Percentiles rank a stretch among this genome's conserved stretches.
Evolutionary conservation across 768 basidiomycete genomes (phyloP).

Genomic region (Termitomyces titanicus): DNA sequence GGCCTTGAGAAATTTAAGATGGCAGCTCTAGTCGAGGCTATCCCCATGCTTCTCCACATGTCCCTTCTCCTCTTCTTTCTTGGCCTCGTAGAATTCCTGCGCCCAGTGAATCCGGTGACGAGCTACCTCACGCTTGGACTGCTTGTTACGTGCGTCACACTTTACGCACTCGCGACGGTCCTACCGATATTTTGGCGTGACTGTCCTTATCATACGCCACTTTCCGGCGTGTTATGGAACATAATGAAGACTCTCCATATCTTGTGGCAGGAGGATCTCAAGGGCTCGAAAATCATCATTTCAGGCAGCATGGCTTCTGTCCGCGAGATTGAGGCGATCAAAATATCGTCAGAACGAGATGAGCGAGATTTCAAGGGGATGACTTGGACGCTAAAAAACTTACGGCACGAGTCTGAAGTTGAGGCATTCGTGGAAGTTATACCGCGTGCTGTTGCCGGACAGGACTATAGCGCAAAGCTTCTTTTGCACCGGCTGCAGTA

Average conservation of each 20-base stretch:
- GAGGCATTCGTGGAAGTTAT: not conserved
- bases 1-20: not conserved
- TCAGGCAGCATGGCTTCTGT: not conserved
- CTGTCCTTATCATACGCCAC: slow-evolving; percentile 30
- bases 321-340: not conserved
- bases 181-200: slow-evolving; percentile 29
- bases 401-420: not conserved
- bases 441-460: not conserved
- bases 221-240: slow-evolving; percentile 29
- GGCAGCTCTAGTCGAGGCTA: not conserved
- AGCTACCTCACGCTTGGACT: slow-evolving; percentile 23
- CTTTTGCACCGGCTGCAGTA: not conserved
- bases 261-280: slow-evolving; percentile 17
- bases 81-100: slow-evolving; percentile 37
- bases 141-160: slow-evolving; percentile 22
- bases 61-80: slow-evolving; percentile 38
- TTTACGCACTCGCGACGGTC: slow-evolving; percentile 29
- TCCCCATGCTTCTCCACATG: slow-evolving; percentile 42
- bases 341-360: not conserved
- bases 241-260: slow-evolving; percentile 23
- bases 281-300: slow-evolving; percentile 10
- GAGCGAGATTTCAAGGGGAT: not conserved
- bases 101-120: slow-evolving; percentile 13
- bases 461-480: not conserved
- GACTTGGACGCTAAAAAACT: not conserved